Base-by-base conservation (phyloP, 768 basidiomycete species). In the Astraeus odoratus region DNA sequence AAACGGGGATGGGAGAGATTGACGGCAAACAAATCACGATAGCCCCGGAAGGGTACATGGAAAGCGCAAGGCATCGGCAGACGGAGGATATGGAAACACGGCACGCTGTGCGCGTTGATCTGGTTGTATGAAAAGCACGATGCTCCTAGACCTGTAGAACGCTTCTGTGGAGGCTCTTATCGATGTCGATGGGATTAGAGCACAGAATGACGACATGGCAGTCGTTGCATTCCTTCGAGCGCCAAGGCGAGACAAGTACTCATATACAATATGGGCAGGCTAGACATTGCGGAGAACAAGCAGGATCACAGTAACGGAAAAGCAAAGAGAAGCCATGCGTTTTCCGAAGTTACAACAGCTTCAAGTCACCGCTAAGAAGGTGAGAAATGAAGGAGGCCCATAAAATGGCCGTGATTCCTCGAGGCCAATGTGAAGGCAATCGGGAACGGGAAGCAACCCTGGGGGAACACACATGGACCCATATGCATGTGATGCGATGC, bases 121-220 rank as follows among this genome's bases (percentile, higher is more conserved):
- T 55, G 55, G 34, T 50, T 55, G 59, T 54, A 61, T 63, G 56
- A 58, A 63, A 56, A 48, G 30, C 60, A 58, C 54, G 56, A 54
- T 20, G 47, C 27, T 23, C 47, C 42, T 47, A 43, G 52, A 42
- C 45, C 31, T 29, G 29, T 23, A n/a, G 45, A 55, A 45, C 50
- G 50, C 60, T 63, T 54, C 60, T 56, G 54, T 56, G 58, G 47
- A 44, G 42, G 34, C 44, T 27, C 45, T 36, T 20, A 25, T 18
- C 12, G 19, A 18, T 44, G 23, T 22, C 30, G 33, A 35, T 22
- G 23, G 22, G 19, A 20, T 39, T 33, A 31, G 47, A 51, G 45
- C 44, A 38, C 44, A 13, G 36, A 23, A 36, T 43, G 38, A 51
- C 8, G 5, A 33, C 15, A 33, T 15, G 4, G 31, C 18, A 15